These are phyloP conservation scores for Ampelocalamus luodianensis DNA, from an alignment of 176 grass and related monocot species.

Conservation along the genomic window DNA sequence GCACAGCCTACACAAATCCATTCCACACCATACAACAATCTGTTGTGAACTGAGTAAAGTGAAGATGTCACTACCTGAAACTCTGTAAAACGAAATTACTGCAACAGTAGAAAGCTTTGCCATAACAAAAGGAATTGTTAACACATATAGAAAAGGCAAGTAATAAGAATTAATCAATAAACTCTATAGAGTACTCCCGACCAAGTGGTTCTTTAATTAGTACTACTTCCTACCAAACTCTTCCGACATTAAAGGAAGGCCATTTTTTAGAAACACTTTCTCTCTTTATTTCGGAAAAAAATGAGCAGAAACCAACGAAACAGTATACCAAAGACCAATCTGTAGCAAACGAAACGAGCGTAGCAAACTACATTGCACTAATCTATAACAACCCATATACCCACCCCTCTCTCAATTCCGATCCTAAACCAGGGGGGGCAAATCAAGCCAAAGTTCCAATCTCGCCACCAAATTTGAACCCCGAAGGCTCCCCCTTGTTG, in stretches of 20 bases:
- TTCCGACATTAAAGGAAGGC: background rate
- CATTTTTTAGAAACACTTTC: background rate
- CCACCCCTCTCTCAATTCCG: background rate
- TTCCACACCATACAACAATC: background rate
- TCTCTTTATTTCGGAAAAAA: background rate
- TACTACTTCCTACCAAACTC: conserved; percentile 21
- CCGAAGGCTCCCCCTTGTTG: background rate
- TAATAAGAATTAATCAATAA: background rate
- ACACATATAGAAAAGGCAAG: conserved; percentile 5
- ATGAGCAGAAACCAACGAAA: conserved; percentile 9
- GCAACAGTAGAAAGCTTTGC: background rate
- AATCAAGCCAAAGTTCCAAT: conserved; percentile 16
- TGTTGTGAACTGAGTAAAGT: background rate
- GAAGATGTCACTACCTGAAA: conserved; percentile 14
- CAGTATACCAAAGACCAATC: background rate
- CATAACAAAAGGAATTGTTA: background rate
- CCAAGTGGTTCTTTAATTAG: conserved; percentile 21
- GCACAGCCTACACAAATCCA: conserved; percentile 32
- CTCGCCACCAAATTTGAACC: conserved; percentile 3
- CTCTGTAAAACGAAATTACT: conserved; percentile 1
- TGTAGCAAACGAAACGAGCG: conserved; percentile 3
- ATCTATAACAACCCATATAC: background rate
- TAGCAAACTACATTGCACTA: conserved; percentile 35
- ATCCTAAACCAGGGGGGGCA: background rate
- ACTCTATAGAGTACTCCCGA: background rate